phyloP scores from a whole-genome alignment of 345 rosid genomes.

The Moricandia arvensis region DNA sequence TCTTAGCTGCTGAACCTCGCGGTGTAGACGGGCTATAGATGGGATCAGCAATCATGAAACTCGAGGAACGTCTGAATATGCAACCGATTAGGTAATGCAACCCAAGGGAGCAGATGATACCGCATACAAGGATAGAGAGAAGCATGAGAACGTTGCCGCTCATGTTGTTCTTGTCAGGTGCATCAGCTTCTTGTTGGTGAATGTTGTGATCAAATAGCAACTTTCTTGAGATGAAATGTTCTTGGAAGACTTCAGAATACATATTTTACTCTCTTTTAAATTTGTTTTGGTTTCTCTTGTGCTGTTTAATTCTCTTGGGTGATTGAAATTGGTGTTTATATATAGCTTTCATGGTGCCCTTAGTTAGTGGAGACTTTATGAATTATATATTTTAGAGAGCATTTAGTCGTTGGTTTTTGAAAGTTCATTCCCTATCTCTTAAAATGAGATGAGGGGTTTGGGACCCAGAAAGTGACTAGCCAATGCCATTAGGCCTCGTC shows the following conservation, averaged over 20 bases:
- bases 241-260: slow-evolving; percentile 21
- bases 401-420: slow-evolving; percentile 27
- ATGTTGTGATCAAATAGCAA: slow-evolving; percentile 33
- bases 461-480: slow-evolving; percentile 39
- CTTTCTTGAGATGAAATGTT: slow-evolving; percentile 38
- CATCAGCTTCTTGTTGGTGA: slow-evolving; percentile 30
- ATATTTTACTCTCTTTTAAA: neutral
- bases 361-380: slow-evolving; percentile 15
- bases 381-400: slow-evolving; percentile 11
- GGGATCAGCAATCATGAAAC: slow-evolving; percentile 40
- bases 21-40: slow-evolving; percentile 24
- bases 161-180: slow-evolving; percentile 31
- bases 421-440: slow-evolving; percentile 15
- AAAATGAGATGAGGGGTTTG: slow-evolving; percentile 20
- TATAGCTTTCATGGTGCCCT: slow-evolving; percentile 17
- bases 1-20: slow-evolving; percentile 21
- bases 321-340: slow-evolving; percentile 23
- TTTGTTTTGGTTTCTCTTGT: neutral
- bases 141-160: slow-evolving; percentile 47
- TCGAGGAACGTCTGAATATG: slow-evolving; percentile 46
- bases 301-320: slow-evolving; percentile 26
- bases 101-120: slow-evolving; percentile 50
- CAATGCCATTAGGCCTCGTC: slow-evolving; percentile 18
- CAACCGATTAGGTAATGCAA: slow-evolving; percentile 54
- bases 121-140: slow-evolving; percentile 50